Evolutionary conservation across 116 monocot genomes (phyloP), one percentile per base, ranked within the genome.

Genomic region (Thalassia testudinum): DNA sequence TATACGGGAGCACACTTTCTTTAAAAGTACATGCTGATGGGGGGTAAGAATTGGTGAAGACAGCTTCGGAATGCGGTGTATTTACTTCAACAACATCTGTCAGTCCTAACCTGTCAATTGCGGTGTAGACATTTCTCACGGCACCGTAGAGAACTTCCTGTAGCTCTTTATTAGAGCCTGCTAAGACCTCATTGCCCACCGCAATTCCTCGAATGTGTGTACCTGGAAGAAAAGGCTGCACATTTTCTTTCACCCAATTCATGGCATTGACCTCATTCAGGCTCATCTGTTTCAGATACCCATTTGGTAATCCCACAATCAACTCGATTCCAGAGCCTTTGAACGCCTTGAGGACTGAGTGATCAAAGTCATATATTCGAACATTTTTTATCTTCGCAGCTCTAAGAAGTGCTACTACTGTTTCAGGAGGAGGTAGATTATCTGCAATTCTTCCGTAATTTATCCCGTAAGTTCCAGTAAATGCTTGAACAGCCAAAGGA

Each of bases 381-480:
- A 74, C 74, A 42, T 74, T 79, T 66, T 70, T 79, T 54, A 79
- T 74, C 54, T 66, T 79, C 44, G 74, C 57, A 17, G 63, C 63
- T 60, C 70, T 74, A 49, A 79, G 21, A 37, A 79, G 79, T 12
- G 62, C 54, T 0, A 74, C 79, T 12, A 59, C 70, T 20, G 62
- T 70, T 48, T 74, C 79, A 5, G 79, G 79, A n/a, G 66, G 30
- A 50, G 79, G 74, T 34, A 79, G 64, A 38, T 79, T 79, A 42
- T 79, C 63, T 12, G 79, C 79, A 60, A 79, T 43, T 50, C 79
- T 62, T 12, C 79, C 79, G 47, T 79, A 79, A 42, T 79, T 79
- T 59, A 79, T 59, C 23, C 79, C 79, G 56, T 70, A 79, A 1
- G 58, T 70, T 57, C 79, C 79, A 0, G 54, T 61, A 52, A 74